Evolutionary conservation across 1,284 basidiomycete genomes (phyloP).

Genomic region (Apiotrichum mycotoxinovorans): DNA sequence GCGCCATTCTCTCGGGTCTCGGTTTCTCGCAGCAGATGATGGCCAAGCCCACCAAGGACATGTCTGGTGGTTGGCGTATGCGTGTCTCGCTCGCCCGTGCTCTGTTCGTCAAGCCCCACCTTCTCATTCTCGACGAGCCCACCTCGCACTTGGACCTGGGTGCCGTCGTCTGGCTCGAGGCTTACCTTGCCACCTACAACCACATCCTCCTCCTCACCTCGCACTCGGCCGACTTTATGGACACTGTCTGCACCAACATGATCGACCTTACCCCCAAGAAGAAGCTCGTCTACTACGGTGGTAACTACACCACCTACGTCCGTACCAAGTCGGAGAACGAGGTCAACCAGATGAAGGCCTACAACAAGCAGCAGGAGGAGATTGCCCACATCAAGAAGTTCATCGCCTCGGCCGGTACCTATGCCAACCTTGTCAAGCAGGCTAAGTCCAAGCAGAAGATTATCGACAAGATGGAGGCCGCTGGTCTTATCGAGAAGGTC

Average conservation of each 20-base stretch:
- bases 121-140: conserved; percentile 81
- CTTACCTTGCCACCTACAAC: conserved; percentile 95
- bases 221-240: conserved; percentile 99
- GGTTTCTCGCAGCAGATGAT: conserved; percentile 91
- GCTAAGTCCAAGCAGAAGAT: conserved; percentile 99
- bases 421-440: conserved; percentile 96
- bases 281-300: conserved; percentile 80
- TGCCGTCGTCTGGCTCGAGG: conserved; percentile 98
- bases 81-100: conserved; percentile 94
- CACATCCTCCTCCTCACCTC: conserved; percentile 81
- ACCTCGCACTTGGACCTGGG: conserved; percentile 74
- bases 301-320: conserved; percentile 96
- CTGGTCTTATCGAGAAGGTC: conserved; percentile 88
- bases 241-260: conserved; percentile 93
- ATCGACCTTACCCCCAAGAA: conserved; percentile 77
- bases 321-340: conserved; percentile 96
- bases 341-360: conserved; percentile 98
- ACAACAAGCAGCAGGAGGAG: conserved; percentile 96
- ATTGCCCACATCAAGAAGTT: conserved; percentile 96
- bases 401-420: conserved; percentile 97
- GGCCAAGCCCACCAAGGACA: conserved; percentile 94
- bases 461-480: conserved; percentile 99
- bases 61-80: conserved; percentile 99
- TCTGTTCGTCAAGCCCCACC: conserved; percentile 92
- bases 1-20: conserved; percentile 92